Percentiles rank a stretch among this genome's conserved stretches.
Evolutionary conservation across 2,329 filamentous ascomycete species (phyloP).

Genomic region (Aureobasidium sp.): DNA sequence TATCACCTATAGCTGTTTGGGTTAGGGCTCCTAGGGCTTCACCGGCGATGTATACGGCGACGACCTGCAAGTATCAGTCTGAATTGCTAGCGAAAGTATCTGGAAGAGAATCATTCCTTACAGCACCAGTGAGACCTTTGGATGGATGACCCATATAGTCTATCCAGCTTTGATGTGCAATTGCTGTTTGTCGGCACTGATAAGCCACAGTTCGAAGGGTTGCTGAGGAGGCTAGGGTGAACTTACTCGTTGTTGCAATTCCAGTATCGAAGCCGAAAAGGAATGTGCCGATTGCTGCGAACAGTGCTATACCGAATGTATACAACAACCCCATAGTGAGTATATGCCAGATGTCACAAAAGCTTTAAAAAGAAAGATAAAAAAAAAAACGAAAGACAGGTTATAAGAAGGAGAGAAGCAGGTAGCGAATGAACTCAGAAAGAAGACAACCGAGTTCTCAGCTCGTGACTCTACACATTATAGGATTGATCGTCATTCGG

Average conservation of each 20-base stretch:
- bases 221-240: too few species aligned
- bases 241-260: slow-evolving; percentile 60
- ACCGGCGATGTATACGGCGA: slow-evolving; percentile 65
- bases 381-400: background rate
- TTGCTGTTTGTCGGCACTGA: slow-evolving; percentile 40
- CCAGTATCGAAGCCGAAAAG: slow-evolving; percentile 68
- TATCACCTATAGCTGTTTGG: slow-evolving; percentile 62
- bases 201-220: too few species aligned
- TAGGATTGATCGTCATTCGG: background rate
- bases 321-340: slow-evolving; percentile 47
- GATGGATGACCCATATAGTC: slow-evolving; percentile 65
- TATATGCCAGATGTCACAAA: background rate
- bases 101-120: slow-evolving; percentile 57
- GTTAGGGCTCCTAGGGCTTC: slow-evolving; percentile 59
- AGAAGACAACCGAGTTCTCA: background rate
- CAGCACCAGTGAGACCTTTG: slow-evolving; percentile 61
- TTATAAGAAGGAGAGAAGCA: too few species aligned
- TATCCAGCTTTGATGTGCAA: slow-evolving; percentile 66
- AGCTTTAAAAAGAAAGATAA: too few species aligned
- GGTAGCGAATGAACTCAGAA: too few species aligned
- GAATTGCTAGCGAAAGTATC: slow-evolving; percentile 48
- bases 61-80: slow-evolving; percentile 61
- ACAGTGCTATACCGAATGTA: slow-evolving; percentile 58
- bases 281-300: slow-evolving; percentile 66
- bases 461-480: slow-evolving; percentile 5